Percentiles rank a stretch among this genome's conserved stretches.
These are phyloP conservation scores for Didymella pomorum DNA, from an alignment of 2,329 filamentous ascomycete species.

Conservation along the genomic window DNA sequence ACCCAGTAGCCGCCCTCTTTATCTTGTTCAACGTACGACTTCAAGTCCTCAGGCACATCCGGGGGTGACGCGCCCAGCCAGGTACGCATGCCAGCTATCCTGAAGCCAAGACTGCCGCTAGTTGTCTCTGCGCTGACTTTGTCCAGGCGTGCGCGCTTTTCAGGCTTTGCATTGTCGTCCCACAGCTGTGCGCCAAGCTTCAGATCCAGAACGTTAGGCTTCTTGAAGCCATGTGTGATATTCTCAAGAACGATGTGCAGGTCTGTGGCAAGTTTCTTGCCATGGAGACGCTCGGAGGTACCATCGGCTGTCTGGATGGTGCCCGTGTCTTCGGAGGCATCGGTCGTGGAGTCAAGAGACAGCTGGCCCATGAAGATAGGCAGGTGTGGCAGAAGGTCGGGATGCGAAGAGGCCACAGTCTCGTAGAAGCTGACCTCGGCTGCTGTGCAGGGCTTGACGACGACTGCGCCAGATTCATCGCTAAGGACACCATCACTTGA, in stretches of 20 bases:
- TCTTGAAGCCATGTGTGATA: slow-evolving; percentile 78
- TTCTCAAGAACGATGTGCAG: slow-evolving; percentile 87
- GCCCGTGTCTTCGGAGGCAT: slow-evolving; percentile 34
- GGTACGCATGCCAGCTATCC: slow-evolving; percentile 71
- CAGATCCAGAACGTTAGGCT: slow-evolving; percentile 89
- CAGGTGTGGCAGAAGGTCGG: slow-evolving; percentile 80
- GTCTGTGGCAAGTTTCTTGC: slow-evolving; percentile 75
- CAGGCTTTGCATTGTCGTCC: slow-evolving; percentile 72
- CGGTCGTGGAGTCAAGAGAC: slow-evolving; percentile 56
- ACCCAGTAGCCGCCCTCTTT: slow-evolving; percentile 63
- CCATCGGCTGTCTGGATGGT: slow-evolving; percentile 39
- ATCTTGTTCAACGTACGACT: slow-evolving; percentile 49
- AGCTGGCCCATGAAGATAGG: slow-evolving; percentile 86
- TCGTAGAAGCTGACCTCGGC: slow-evolving; percentile 92
- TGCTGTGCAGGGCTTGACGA: slow-evolving; percentile 92
- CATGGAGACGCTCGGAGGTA: slow-evolving; percentile 55
- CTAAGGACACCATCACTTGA: slow-evolving; percentile 86
- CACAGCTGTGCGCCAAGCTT: slow-evolving; percentile 89
- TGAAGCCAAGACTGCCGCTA: slow-evolving; percentile 66
- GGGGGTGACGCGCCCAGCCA: slow-evolving; percentile 52
- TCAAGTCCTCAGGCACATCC: slow-evolving; percentile 36
- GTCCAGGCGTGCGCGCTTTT: slow-evolving; percentile 67
- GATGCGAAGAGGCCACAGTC: slow-evolving; percentile 69
- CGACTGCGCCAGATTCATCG: slow-evolving; percentile 80
- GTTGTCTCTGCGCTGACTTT: slow-evolving; percentile 67